Evolutionary conservation across 2,329 filamentous ascomycete species (phyloP), one percentile per base, ranked within the genome.

Genomic region (Ceratocystis destructans): DNA sequence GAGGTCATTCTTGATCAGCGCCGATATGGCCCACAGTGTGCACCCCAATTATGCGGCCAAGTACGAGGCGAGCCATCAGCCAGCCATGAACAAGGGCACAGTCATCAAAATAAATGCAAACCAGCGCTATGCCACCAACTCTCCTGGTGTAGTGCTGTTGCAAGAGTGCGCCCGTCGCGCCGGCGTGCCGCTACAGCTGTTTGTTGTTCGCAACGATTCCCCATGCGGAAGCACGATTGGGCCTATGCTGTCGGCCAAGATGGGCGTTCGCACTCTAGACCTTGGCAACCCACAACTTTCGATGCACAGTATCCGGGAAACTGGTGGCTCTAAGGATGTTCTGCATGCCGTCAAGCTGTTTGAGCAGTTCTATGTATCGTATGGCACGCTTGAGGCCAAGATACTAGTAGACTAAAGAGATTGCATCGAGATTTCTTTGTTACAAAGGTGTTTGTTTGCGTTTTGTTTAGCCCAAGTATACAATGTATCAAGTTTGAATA

Each of bases 81-180:
- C 94, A 4, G 87, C 92, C 76, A 95, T 99, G 83, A 99, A 99
- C 82, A 89, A 90, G 75, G 94, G 94, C 64, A 90, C 90, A 3
- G 93, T 97, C 59, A 91, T 99, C 80, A 99, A 99, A 79, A 83
- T 99, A 80, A 99, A 99, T 74, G 94, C 94, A 69, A 99, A 97
- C 76, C 90, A 94, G 71, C 87, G 92, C 69, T 99, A 99, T 77
- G 91, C 93, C 37, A 99, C 94, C 65, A 97, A 96, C 79, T 90
- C 90, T 0, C 94, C 94, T 1, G 94, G 94, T 45, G 96, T 97
- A 71, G 93, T 96, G 6, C 80, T 99, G 44, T 76, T 99, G 10
- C 89, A 96, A 76, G 92, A 97, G 78, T 86, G 88, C 53, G 94
- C 94, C 61, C 84, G 82, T 61, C 78, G 80, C 44, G 83, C 82